Evolutionary conservation across 2,329 filamentous ascomycete genomes (phyloP), one percentile per base, ranked within the genome.

Genomic region (Phialophora tarda): DNA sequence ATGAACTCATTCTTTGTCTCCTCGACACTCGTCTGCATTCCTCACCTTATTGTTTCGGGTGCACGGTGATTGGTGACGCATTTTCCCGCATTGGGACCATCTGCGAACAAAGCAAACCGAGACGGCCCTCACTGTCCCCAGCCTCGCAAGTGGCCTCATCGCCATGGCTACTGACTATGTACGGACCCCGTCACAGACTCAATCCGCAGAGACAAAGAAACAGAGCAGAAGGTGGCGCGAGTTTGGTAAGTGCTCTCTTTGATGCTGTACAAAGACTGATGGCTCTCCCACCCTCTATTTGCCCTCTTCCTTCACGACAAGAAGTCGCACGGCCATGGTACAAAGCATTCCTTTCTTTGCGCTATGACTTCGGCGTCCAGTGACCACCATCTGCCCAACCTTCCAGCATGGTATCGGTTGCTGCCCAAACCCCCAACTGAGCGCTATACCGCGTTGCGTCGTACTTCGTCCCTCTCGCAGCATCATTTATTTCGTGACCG

Each of bases 351-450:
- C 72, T 73, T 72, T 71, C 68, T 68, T 67, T 62, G 62, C 68
- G 67, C 69, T 72, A 74, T 73, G 72, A 72, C 70, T 69, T 62
- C 70, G 63, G 59, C 59, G 24, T 67, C 70, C 65, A 64, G 65
- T 67, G 64, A 68, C 63, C 50, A 50, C 53, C 62, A 58, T 34
- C 69, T 59, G 17, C 57, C 57, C 57, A 59, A 71, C 67, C 82
- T 82, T 79, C 81, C 80, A 78, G 68, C 68, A 48, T 67, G 65
- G 64, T 82, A 78, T 75, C 79, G 82, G 74, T 79, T 80, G 77
- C 78, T 82, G 63, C 78, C 82, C 38, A 80, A 80, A 65, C 77
- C 77, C 63, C 79, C 80, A 10, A 63, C 65, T 38, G 64, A 64
- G 38, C 60, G 56, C 60, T 41, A 65, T 63, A 71, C 76, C 72